These are phyloP conservation scores for Lipomyces sp. DNA, from an alignment of 805 yeast species.

Conservation along the genomic window DNA sequence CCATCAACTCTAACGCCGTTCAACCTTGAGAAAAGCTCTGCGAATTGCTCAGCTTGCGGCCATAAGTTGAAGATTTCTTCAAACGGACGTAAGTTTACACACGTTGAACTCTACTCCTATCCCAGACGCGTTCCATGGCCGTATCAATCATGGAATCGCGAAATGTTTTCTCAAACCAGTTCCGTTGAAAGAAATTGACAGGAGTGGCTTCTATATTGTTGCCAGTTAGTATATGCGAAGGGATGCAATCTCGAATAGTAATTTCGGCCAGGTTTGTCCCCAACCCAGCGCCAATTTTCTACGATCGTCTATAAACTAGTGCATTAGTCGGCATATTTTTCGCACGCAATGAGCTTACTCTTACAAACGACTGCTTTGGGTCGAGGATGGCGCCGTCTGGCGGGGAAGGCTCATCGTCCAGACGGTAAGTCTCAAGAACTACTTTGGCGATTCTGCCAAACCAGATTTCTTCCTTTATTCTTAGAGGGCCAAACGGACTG, in stretches of 20 bases:
- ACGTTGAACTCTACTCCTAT: neutral
- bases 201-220: neutral
- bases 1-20: too few relatives aligned
- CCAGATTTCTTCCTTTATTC: neutral
- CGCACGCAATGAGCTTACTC: neutral
- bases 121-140: neutral
- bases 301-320: neutral
- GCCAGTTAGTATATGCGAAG: neutral
- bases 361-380: conserved; percentile 7
- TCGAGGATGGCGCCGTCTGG: conserved; percentile 3
- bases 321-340: neutral
- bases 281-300: neutral
- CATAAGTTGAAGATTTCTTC: too few relatives aligned
- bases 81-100: too few relatives aligned
- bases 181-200: neutral
- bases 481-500: neutral
- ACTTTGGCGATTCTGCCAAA: neutral
- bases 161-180: too few relatives aligned
- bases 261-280: neutral
- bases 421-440: conserved; percentile 5
- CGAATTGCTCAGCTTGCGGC: too few relatives aligned
- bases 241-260: neutral
- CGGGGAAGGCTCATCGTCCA: neutral
- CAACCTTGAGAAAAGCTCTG: too few relatives aligned
- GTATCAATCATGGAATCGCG: neutral